These are phyloP conservation scores for Saccharomycopsis guyanensis DNA, from an alignment of 805 yeast species.

Conservation along the genomic window DNA sequence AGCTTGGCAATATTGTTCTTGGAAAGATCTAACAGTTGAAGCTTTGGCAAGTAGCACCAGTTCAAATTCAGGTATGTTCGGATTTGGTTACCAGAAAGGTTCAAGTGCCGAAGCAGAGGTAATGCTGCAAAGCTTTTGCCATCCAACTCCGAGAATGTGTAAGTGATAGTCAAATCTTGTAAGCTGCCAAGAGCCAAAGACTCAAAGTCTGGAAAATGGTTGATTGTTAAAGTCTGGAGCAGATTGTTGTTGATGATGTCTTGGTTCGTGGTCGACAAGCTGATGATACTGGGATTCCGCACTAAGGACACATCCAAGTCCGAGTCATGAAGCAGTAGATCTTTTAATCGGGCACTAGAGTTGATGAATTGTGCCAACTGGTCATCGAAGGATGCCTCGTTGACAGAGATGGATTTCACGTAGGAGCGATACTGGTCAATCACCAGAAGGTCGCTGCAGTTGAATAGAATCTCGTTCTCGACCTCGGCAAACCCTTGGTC, in stretches of 20 bases:
- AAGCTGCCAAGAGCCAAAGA: not conserved
- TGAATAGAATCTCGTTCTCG: not conserved
- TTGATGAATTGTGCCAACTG: not conserved
- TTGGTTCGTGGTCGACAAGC: slow-evolving; percentile 42
- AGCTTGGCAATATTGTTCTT: slow-evolving; percentile 2
- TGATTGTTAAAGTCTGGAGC: slow-evolving; percentile 49
- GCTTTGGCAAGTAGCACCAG: slow-evolving; percentile 3
- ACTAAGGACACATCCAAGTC: not conserved
- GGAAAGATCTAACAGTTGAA: slow-evolving; percentile 5
- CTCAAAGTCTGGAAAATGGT: not conserved
- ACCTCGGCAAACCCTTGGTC: not conserved
- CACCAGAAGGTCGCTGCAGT: not conserved
- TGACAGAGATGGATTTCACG: not conserved
- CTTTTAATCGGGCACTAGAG: not conserved
- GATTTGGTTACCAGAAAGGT: slow-evolving; percentile 2
- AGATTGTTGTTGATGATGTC: slow-evolving; percentile 63
- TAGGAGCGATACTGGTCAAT: not conserved
- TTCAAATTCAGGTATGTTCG: slow-evolving; percentile 1
- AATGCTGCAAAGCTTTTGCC: slow-evolving; percentile 3
- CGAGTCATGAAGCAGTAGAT: not conserved
- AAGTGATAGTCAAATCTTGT: slow-evolving; percentile 2
- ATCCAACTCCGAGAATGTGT: slow-evolving; percentile 2
- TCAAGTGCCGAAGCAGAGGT: slow-evolving; percentile 3
- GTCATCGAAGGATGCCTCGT: not conserved
- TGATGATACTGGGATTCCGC: not conserved